Evolutionary conservation across 352 stramenopile species (phyloP).

Genomic region (Pythium inflatum): DNA sequence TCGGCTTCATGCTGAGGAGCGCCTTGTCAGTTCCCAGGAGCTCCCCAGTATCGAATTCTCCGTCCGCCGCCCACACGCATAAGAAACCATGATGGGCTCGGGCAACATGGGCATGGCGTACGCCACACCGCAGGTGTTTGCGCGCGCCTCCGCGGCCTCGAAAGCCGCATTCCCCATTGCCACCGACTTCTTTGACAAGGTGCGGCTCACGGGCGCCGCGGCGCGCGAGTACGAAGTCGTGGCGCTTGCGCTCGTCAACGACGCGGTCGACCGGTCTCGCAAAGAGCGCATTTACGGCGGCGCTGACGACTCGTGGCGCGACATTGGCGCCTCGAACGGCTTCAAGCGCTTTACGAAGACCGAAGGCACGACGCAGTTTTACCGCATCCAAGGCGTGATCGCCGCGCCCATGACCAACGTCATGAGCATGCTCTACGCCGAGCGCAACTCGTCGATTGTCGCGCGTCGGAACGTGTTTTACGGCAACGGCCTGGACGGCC

Average conservation of each 20-base stretch:
- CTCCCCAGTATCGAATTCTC: slow-evolving; percentile 1
- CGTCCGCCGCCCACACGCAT: neutral
- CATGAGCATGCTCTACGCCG: slow-evolving; percentile 66
- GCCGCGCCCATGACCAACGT: slow-evolving; percentile 57
- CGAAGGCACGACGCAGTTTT: slow-evolving; percentile 48
- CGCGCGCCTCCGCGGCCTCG: slow-evolving; percentile 20
- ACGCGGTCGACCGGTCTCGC: slow-evolving; percentile 43
- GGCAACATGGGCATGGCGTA: slow-evolving; percentile 15
- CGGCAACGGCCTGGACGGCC: slow-evolving; percentile 60
- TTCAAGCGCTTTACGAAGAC: slow-evolving; percentile 67
- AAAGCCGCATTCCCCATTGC: slow-evolving; percentile 50
- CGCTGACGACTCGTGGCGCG: slow-evolving; percentile 58
- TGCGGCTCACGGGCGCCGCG: slow-evolving; percentile 41
- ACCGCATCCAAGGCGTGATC: slow-evolving; percentile 62
- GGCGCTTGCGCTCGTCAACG: slow-evolving; percentile 48
- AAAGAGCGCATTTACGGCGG: slow-evolving; percentile 49
- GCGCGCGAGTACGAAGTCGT: slow-evolving; percentile 47
- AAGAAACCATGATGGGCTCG: slow-evolving; percentile 30
- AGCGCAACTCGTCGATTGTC: slow-evolving; percentile 47
- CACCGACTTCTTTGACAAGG: slow-evolving; percentile 48
- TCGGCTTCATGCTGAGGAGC: neutral
- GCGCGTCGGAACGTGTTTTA: slow-evolving; percentile 57
- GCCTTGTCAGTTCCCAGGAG: neutral
- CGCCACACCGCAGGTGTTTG: slow-evolving; percentile 41
- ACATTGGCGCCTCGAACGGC: slow-evolving; percentile 49